Evolutionary conservation across 805 yeast genomes (phyloP).

Genomic region (Saccharomycopsis malanga): DNA sequence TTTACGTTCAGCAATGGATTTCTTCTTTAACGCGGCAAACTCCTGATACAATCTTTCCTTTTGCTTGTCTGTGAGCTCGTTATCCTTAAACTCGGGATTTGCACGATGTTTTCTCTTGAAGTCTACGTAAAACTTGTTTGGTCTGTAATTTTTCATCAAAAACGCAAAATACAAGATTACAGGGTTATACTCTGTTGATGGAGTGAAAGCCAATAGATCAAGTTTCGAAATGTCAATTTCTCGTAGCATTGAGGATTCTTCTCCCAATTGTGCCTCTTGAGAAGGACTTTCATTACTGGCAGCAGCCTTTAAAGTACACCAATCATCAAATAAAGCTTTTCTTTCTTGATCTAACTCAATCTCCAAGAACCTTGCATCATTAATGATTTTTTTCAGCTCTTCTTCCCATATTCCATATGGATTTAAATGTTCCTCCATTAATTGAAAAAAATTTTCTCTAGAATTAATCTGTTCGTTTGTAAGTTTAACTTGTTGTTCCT

Average conservation of each 20-base stretch:
- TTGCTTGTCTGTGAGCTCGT: constrained; percentile 5
- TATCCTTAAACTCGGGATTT: constrained; percentile 5
- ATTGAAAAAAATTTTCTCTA: constrained; percentile 15
- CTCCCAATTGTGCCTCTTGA: neutral
- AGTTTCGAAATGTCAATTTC: neutral
- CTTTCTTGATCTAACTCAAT: constrained; percentile 32
- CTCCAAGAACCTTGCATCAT: constrained; percentile 36
- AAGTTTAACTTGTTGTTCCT: constrained; percentile 13
- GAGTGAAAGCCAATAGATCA: constrained; percentile 2
- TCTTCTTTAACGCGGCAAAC: constrained; percentile 12
- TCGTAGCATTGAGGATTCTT: neutral
- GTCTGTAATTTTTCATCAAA: constrained; percentile 9
- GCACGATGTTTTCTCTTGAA: constrained; percentile 14
- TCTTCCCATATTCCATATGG: constrained; percentile 44
- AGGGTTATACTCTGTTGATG: neutral
- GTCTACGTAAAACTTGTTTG: constrained; percentile 16
- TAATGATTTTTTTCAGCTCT: constrained; percentile 34
- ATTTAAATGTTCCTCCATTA: constrained; percentile 34
- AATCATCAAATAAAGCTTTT: constrained; percentile 36
- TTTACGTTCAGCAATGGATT: constrained; percentile 9
- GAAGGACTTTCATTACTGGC: neutral
- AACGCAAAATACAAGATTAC: constrained; percentile 10
- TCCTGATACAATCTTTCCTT: constrained; percentile 19
- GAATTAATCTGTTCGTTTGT: constrained; percentile 20
- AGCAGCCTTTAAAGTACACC: constrained; percentile 32